Conservation (phyloP, 306 rosid species). For the Ceratonia siliqua region DNA sequence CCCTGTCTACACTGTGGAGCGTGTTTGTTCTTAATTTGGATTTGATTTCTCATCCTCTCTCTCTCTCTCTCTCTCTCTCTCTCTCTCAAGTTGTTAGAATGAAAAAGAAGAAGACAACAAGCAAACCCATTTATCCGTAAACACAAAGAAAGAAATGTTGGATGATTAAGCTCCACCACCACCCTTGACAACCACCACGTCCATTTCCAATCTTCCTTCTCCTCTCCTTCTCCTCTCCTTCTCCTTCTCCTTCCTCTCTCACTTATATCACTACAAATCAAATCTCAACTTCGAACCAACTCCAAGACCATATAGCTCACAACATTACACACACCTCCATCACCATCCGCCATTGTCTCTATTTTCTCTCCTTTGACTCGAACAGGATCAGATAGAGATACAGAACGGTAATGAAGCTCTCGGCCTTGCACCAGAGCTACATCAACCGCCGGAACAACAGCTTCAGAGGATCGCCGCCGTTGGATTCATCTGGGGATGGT, state of each 20-base stretch:
- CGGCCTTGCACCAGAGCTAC: conserved; percentile 73
- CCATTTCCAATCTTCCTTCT: not conserved
- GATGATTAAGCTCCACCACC: not conserved
- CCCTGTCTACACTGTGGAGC: not conserved
- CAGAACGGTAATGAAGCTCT: conserved; percentile 61
- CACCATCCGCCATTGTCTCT: not conserved
- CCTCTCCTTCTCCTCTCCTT: not conserved
- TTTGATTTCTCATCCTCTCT: not conserved
- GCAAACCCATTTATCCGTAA: not conserved
- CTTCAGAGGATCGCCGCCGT: conserved; percentile 52
- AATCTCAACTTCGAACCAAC: conserved; percentile 6
- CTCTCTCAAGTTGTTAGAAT: not conserved
- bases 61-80: too few relatives aligned
- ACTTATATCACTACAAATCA: not conserved
- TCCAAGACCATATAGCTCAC: not conserved
- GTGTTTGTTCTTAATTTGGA: not conserved
- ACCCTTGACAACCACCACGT: not conserved
- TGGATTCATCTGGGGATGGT: conserved; percentile 59
- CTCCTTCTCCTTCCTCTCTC: too few relatives aligned
- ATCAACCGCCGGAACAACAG: conserved; percentile 63
- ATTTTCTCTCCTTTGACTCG: conserved; percentile 7
- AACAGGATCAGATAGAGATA: not conserved
- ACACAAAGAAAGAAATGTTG: not conserved
- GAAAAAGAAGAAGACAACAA: not conserved
- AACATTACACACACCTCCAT: not conserved